Percentiles rank a stretch among this genome's conserved stretches.
These are phyloP conservation scores for Phlebiopsis gigantea DNA, from an alignment of 768 basidiomycete species.

Conservation along the genomic window DNA sequence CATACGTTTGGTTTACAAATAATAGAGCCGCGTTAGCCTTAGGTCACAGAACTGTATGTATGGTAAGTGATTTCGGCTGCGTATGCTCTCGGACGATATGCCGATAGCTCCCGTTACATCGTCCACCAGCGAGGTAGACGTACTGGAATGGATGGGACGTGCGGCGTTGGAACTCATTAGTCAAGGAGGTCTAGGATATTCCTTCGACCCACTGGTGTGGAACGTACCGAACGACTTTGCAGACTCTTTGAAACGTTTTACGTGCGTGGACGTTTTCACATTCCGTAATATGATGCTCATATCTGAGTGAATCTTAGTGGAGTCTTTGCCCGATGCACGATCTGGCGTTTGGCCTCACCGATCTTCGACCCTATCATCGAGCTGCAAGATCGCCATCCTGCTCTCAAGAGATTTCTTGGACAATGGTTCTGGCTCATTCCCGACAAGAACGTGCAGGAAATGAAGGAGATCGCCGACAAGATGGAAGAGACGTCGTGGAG, in stretches of 20 bases:
- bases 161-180: constrained; percentile 34
- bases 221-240: constrained; percentile 21
- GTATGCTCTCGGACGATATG: too few species aligned
- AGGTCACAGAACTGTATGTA: too few species aligned
- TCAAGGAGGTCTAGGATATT: constrained; percentile 39
- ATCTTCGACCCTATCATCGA: not conserved
- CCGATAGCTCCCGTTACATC: too few species aligned
- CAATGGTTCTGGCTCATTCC: constrained; percentile 10
- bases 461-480: constrained; percentile 31
- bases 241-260: constrained; percentile 25
- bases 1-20: too few species aligned
- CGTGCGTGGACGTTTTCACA: constrained; percentile 17
- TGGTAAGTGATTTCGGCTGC: too few species aligned
- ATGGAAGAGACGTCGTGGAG: constrained; percentile 30
- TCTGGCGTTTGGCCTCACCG: not conserved
- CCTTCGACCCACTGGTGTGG: constrained; percentile 29
- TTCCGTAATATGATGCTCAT: too few species aligned
- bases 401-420: constrained; percentile 19
- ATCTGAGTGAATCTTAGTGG: too few species aligned
- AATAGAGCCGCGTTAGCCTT: too few species aligned
- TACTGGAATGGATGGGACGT: constrained; percentile 26
- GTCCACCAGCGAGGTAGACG: constrained; percentile 15
- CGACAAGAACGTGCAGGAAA: constrained; percentile 13
- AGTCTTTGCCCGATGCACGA: too few species aligned
- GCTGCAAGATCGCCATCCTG: too few species aligned